Percentiles rank a stretch among this genome's conserved stretches.
These are phyloP conservation scores for Stachybotrys chlorohalonatus DNA, from an alignment of 2,329 filamentous ascomycete genomes.

Conservation along the genomic window DNA sequence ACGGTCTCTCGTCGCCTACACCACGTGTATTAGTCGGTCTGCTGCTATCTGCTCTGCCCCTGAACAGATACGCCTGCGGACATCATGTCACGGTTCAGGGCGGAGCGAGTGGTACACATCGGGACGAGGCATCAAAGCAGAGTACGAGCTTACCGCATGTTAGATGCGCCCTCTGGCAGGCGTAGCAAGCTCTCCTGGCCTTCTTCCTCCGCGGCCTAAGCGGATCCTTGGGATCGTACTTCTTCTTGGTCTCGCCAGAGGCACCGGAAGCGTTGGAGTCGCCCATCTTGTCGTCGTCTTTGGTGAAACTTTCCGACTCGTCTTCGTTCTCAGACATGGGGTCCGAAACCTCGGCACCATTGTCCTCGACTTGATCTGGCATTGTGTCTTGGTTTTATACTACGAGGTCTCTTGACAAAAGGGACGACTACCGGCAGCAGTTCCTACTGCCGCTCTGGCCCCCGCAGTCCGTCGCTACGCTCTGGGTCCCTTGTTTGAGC, in stretches of 20 bases:
- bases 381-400: conserved; percentile 47
- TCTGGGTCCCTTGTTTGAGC: conserved; percentile 2
- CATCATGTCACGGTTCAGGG: background rate
- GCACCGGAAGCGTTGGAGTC: conserved; percentile 37
- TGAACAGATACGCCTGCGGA: background rate
- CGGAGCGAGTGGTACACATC: background rate
- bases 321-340: conserved; percentile 50
- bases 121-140: background rate
- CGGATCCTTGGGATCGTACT: conserved; percentile 80
- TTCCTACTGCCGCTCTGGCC: conserved; percentile 9
- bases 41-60: no score
- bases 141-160: conserved; percentile 76
- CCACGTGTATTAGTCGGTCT: background rate
- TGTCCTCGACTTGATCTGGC: conserved; percentile 45
- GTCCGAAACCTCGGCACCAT: conserved; percentile 47
- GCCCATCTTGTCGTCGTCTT: conserved; percentile 43
- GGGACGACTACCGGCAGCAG: conserved; percentile 7
- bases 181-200: conserved; percentile 88
- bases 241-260: conserved; percentile 51
- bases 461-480: conserved; percentile 8
- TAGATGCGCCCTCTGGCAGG: conserved; percentile 92
- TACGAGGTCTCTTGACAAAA: background rate
- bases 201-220: conserved; percentile 87
- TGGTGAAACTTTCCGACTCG: conserved; percentile 34
- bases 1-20: conserved; percentile 87